Base-by-base conservation (phyloP, 306 rosid species). In the Acmispon strigosus region DNA sequence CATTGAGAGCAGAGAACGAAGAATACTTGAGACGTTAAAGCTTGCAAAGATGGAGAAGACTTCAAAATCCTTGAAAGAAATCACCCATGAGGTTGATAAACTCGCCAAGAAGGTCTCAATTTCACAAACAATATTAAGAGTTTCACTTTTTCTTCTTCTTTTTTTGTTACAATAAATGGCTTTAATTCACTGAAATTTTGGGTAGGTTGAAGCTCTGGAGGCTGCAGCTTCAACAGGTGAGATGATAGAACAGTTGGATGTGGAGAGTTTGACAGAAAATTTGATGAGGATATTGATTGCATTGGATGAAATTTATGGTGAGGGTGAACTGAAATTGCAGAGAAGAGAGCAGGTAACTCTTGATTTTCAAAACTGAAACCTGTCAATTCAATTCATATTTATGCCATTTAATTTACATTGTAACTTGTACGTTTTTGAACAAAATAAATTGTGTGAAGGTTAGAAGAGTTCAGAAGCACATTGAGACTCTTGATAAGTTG, bases 381-480 rank as follows among this genome's bases (percentile, higher is more conserved):
- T 39, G 53, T 19, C 1, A 16, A 22, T 17, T 37, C 3, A 57
- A 15, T 62, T 73, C 32, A 44, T 39, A 27, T 68, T 16, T 20
- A 8, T 34, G 24, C 45, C 16, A 66, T 15, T 62, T n/a, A 74
- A 2, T 32, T 32, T 32, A 32, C 37, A 32, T 32, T 32, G 37
- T 32, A 32, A 32, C 37, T 54, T 47, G 14, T 49, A 29, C 6
- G 34, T 47, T 41, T 16, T 75, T 32, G 17, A 24, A 49, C 0
- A 32, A 82, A 9, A 14, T n/a, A 0, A 18, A 72, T 3, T 27
- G 27, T 78, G 55, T 80, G 49, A 78, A 93, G 98, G 92, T 89
- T 65, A 78, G 13, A 71, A 90, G 86, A 78, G 92, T 90, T 70
- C 97, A 87, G 79, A 89, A 84, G 64, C 81, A 78, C 51, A 84